Conservation (phyloP, 345 rosid species). For the Eucalyptus curtisii region DNA sequence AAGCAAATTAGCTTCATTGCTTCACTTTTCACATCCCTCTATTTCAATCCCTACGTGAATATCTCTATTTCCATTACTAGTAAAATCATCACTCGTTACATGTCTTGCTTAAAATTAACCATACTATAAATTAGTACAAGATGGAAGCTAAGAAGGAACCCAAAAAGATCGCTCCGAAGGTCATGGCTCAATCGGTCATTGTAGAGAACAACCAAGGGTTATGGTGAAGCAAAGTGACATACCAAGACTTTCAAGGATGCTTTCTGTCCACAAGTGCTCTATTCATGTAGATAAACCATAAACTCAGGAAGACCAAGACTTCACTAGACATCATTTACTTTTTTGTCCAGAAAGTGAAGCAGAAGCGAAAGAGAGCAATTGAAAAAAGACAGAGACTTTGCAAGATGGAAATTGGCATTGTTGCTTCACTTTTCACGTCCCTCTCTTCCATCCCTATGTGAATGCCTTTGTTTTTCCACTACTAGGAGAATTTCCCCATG, state of each 20-base stretch:
- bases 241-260: no score
- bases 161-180: neutral
- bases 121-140: neutral
- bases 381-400: no score
- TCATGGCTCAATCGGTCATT: accelerated
- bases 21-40: neutral
- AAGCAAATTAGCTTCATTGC: neutral
- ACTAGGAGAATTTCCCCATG: no score
- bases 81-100: neutral
- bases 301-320: no score
- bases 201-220: neutral
- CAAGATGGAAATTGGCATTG: no score
- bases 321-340: accelerated
- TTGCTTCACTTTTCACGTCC: no score
- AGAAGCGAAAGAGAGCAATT: no score
- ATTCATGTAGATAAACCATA: no score
- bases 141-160: neutral
- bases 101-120: accelerated
- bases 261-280: no score
- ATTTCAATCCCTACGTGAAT: neutral
- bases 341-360: no score
- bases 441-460: neutral
- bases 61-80: neutral
- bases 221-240: neutral
- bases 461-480: neutral